Base-by-base conservation (phyloP, 1,284 basidiomycete genomes). In the Tilletiaria anomala region DNA sequence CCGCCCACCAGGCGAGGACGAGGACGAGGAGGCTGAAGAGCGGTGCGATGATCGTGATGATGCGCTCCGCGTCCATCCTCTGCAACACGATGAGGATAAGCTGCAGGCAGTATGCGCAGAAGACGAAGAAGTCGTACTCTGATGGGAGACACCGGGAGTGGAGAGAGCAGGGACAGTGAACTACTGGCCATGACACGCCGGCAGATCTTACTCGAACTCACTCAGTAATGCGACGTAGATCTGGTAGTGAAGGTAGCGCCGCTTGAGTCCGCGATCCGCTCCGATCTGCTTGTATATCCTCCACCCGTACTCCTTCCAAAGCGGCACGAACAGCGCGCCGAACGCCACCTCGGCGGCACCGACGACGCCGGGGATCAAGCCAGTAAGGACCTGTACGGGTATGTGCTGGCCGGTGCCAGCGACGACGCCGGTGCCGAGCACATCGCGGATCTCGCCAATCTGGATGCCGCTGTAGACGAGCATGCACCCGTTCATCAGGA, bases 251-350 rank as follows among this genome's bases (percentile, higher is more conserved):
- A 58, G 42, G 32, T 54, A 54, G 33, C 47, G 40, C 2, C 46
- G 39, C 29, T 56, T 56, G 18, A 60, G 45, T n/a, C 45, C 50
- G 11, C 56, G 24, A 37, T 58, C 56, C 8, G 57, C 57, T 18
- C 57, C 56, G 22, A 58, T 58, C 44, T 46, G 47, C 39, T 55
- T 56, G 50, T 60, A 60, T 31, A 60, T 55, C 32, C 57, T 50
- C 56, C 57, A 58, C 22, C 57, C 57, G 19, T 58, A 60, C 36
- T 58, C 57, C 40, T 50, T 56, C 45, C 50, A 56, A 19, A 60
- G 22, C 35, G 47, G 50, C 53, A 51, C 58, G 8, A 46, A 45
- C 12, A 60, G 47, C 10, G 47, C 32, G 8, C 48, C n/a, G 33
- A 56, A 56, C n/a, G 48, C 47, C 20, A 54, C 29, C 24, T 51